Evolutionary conservation across 768 basidiomycete genomes (phyloP).

Genomic region (Leccinum disarticulatum): DNA sequence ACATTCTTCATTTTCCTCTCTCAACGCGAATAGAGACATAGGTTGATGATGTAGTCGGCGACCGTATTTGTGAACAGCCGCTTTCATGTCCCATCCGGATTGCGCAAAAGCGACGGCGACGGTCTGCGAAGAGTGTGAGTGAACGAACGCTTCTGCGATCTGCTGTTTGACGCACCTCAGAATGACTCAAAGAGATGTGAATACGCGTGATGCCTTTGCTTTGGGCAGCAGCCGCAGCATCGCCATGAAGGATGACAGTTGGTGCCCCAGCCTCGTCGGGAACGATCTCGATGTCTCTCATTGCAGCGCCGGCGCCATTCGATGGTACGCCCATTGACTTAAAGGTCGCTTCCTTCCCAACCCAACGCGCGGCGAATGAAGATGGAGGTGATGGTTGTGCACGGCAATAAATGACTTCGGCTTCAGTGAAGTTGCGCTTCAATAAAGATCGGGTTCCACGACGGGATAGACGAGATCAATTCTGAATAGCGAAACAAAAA

Average conservation of each 20-base stretch:
- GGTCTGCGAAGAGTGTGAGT: conserved; percentile 45
- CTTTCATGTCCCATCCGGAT: too few relatives aligned
- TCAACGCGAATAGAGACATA: conserved; percentile 43
- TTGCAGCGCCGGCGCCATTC: conserved; percentile 89
- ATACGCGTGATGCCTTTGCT: conserved; percentile 72
- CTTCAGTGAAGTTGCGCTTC: conserved; percentile 89
- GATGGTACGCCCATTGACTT: conserved; percentile 90
- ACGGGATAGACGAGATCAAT: conserved; percentile 89
- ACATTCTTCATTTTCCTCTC: conserved; percentile 5
- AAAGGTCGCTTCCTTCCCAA: conserved; percentile 96
- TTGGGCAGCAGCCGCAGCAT: conserved; percentile 72
- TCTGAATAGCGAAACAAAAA: conserved; percentile 45
- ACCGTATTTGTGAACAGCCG: too few relatives aligned
- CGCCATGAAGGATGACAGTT: conserved; percentile 71
- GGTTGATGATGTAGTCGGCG: too few relatives aligned
- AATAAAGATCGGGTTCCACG: conserved; percentile 84
- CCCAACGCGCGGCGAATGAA: conserved; percentile 97
- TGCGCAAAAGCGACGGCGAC: conserved; percentile 89
- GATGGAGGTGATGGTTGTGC: conserved; percentile 83
- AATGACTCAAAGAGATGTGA: conserved; percentile 88
- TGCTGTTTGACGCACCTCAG: conserved; percentile 62
- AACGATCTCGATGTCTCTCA: conserved; percentile 97
- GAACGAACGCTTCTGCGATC: neutral
- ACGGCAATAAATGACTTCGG: conserved; percentile 83
- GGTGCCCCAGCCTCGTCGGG: conserved; percentile 79